Base-by-base conservation (phyloP, 2,329 filamentous ascomycete species). In the Microsporum ferrugineum region DNA sequence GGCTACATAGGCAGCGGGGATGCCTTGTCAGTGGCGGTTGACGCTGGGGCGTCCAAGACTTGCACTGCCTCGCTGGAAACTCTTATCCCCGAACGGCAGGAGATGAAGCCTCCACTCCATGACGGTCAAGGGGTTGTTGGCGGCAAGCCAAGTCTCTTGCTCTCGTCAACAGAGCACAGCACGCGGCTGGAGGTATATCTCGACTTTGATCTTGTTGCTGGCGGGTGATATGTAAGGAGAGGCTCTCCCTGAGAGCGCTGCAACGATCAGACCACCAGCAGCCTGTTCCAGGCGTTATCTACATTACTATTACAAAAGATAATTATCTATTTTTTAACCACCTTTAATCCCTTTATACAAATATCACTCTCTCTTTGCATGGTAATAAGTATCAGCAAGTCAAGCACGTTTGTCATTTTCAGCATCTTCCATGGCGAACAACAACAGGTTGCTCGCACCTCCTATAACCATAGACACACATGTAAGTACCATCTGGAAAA, bases 401-500 rank as follows among this genome's bases (percentile, higher is more conserved):
- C 31, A 36, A 55, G 2, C 31, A 34, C 51, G 36, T 17, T 47
- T 55, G 6, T 36, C 17, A 6, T 5, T 14, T 14, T 33, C 57
- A 59, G 2, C 31, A 17, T 12, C 41, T 34, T 23, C 43, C 27
- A 66, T 66, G 65, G 62, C 62, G 33, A 63, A 64, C 55, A 63
- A 61, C 49, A 62, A 62, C 38, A 63, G 61, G 61, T 60, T 66
- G 45, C 62, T 64, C 34, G 62, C 62, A 39, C 64, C 64, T 23
- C 53, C 63, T 17, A 65, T 63, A 39, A 61, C 63, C 38, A 61
- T 66, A 34, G 58, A 65, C 51, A 66, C 64, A 31, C 59, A 59
- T 23, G 64, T 66, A 59, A 61, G 64, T 55, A 36, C 14, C 14
- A 17, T 34, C 12, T 10, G 6, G 14, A 17, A 7, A 3, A n/a